Evolutionary conservation across 2,329 filamentous ascomycete genomes (phyloP).

Genomic region (Aspergillus ustus): DNA sequence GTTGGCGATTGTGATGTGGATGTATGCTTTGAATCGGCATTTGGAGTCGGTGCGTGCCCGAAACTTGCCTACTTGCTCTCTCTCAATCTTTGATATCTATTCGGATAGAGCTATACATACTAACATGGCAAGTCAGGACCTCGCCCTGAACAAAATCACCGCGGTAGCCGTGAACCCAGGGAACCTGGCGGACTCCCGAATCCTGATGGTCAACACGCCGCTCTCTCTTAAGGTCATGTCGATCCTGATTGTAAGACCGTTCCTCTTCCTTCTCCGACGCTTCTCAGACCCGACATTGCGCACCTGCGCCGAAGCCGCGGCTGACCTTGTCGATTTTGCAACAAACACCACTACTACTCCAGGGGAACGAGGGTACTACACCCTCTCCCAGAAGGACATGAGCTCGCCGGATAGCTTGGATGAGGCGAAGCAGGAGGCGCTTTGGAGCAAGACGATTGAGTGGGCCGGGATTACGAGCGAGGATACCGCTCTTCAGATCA

Average conservation of each 20-base stretch:
- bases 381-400: neutral
- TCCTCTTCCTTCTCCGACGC: neutral
- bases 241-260: neutral
- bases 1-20: conserved; percentile 16
- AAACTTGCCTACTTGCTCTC: neutral
- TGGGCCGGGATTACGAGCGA: conserved; percentile 9
- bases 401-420: conserved; percentile 6
- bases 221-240: neutral
- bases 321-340: neutral
- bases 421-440: conserved; percentile 7
- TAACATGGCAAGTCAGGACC: neutral
- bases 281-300: conserved; percentile 6
- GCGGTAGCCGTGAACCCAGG: conserved; percentile 11
- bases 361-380: conserved; percentile 2
- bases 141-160: conserved; percentile 5
- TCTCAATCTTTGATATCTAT: neutral
- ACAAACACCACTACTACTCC: neutral
- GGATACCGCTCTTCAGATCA: neutral
- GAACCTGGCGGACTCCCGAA: conserved; percentile 9
- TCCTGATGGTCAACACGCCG: conserved; percentile 3
- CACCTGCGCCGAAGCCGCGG: neutral
- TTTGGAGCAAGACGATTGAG: conserved; percentile 18
- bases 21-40: conserved; percentile 17
- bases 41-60: conserved; percentile 2
- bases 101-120: neutral